These are phyloP conservation scores for Wickerhamomyces ciferrii DNA, from an alignment of 805 yeast genomes.

Conservation along the genomic window DNA sequence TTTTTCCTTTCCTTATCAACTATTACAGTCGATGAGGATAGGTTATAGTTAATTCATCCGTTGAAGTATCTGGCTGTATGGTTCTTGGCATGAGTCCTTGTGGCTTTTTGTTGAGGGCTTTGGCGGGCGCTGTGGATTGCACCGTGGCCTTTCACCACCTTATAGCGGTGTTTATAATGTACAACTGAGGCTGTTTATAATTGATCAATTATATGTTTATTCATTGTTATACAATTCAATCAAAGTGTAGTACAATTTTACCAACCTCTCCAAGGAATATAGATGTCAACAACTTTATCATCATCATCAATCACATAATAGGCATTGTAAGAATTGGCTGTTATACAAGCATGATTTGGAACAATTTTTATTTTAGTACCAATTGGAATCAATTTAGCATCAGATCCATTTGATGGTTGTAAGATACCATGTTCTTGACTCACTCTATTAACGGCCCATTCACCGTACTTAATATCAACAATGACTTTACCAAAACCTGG, in stretches of 20 bases:
- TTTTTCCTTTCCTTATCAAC: constrained; percentile 37
- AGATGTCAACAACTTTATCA: constrained; percentile 49
- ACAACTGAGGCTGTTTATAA: constrained; percentile 27
- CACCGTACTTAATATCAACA: constrained; percentile 35
- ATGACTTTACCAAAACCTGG: constrained; percentile 56
- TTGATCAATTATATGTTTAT: constrained; percentile 4
- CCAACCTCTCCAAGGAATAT: constrained; percentile 61
- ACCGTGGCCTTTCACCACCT: constrained; percentile 48
- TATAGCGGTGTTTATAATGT: constrained; percentile 32
- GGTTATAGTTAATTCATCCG: constrained; percentile 31
- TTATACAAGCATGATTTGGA: constrained; percentile 74
- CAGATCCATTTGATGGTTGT: constrained; percentile 28
- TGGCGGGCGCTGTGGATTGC: constrained; percentile 49
- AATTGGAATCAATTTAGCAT: constrained; percentile 35
- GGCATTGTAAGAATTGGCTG: constrained; percentile 52
- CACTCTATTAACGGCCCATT: constrained; percentile 63
- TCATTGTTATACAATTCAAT: not conserved
- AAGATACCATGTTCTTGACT: constrained; percentile 81
- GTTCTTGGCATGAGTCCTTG: constrained; percentile 5
- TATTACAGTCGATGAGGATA: constrained; percentile 55
- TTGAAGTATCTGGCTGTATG: constrained; percentile 25
- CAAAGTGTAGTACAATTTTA: no score
- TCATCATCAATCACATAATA: constrained; percentile 48
- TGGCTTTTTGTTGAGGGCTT: constrained; percentile 11
- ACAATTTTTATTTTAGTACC: constrained; percentile 52